Percentiles rank a stretch among this genome's conserved stretches.
Conservation (phyloP, 441 rosid genomes). For the Jatropha multifida region DNA sequence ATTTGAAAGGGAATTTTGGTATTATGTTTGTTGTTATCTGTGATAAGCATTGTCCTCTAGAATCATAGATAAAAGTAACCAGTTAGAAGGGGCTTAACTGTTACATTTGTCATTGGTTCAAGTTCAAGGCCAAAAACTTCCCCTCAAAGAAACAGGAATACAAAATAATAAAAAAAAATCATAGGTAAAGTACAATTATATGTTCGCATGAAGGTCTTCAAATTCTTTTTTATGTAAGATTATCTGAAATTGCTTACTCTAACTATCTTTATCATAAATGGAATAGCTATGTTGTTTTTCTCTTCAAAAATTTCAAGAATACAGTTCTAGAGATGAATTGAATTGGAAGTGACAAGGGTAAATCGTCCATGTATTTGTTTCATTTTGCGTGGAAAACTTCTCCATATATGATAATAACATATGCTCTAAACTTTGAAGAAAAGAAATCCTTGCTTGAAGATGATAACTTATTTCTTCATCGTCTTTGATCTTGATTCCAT, state of each 20-base stretch:
- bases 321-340: not conserved
- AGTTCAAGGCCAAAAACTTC: not conserved
- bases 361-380: not conserved
- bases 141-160: not conserved
- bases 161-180: not conserved
- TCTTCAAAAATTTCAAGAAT: not conserved
- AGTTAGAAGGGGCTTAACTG: not conserved
- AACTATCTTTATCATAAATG: not conserved
- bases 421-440: not conserved
- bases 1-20: not conserved
- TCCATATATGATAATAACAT: not conserved
- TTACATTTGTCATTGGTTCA: not conserved
- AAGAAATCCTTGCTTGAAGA: not conserved
- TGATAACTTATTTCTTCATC: not conserved
- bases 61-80: not conserved
- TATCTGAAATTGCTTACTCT: not conserved
- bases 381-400: not conserved
- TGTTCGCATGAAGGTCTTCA: slow-evolving; percentile 1
- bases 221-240: not conserved
- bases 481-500: not conserved
- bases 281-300: not conserved
- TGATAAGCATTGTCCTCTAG: not conserved
- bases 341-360: not conserved
- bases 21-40: not conserved
- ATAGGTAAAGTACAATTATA: not conserved